Percentiles rank a stretch among this genome's conserved stretches.
phyloP scores from a whole-genome alignment of 2,329 filamentous ascomycete genomes.

The Monosporascus sp. region DNA sequence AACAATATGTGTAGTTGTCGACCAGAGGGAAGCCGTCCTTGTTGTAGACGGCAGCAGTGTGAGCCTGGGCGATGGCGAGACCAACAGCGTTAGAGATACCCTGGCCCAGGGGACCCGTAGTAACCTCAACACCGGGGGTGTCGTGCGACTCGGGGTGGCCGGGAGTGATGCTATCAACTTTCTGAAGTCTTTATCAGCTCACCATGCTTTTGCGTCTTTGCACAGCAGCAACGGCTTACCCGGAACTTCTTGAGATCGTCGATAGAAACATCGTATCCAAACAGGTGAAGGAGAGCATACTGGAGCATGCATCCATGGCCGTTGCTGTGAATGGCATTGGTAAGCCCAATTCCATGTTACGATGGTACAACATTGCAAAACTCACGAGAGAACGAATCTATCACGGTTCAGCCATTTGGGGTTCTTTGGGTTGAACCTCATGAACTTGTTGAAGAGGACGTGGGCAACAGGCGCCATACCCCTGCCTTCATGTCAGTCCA shows the following conservation, averaged over 20 bases:
- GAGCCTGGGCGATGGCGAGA: constrained; percentile 92
- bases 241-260: constrained; percentile 96
- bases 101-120: constrained; percentile 94
- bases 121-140: constrained; percentile 95
- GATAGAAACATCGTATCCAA: constrained; percentile 79
- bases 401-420: constrained; percentile 95
- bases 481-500: constrained; percentile 34
- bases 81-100: constrained; percentile 97
- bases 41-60: constrained; percentile 90
- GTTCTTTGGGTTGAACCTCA: constrained; percentile 99
- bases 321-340: constrained; percentile 56
- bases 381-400: constrained; percentile 98
- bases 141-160: constrained; percentile 96
- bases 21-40: constrained; percentile 87
- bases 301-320: constrained; percentile 99
- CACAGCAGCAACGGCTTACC: constrained; percentile 50
- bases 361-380: constrained; percentile 21
- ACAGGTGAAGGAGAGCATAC: constrained; percentile 95
- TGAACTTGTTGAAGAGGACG: constrained; percentile 97
- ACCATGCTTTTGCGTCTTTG: background rate
- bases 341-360: constrained; percentile 7
- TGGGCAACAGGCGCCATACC: constrained; percentile 91
- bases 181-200: constrained; percentile 27
- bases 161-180: constrained; percentile 70
- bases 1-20: constrained; percentile 95